Percentiles rank a stretch among this genome's conserved stretches.
Evolutionary conservation across 2,329 filamentous ascomycete genomes (phyloP).

Genomic region (Aspergillus spinulosporus): DNA sequence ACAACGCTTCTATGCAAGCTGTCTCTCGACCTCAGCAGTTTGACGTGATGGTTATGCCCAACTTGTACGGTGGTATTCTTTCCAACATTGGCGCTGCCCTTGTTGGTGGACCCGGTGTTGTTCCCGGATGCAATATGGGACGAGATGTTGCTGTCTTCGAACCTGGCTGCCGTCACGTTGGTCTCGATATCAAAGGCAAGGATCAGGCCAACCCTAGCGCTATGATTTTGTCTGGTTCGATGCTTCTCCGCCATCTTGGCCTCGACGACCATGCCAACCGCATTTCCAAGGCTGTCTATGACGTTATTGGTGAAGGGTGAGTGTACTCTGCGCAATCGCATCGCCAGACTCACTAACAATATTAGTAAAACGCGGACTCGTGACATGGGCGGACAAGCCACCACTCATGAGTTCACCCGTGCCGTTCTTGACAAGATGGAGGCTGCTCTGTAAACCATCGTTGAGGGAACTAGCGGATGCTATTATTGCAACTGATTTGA

Average conservation of each 20-base stretch:
- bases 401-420: slow-evolving; percentile 91
- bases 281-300: slow-evolving; percentile 79
- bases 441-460: slow-evolving; percentile 56
- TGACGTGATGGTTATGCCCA: slow-evolving; percentile 99
- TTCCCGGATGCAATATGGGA: slow-evolving; percentile 99
- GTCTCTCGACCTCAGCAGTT: slow-evolving; percentile 96
- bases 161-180: slow-evolving; percentile 98
- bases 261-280: slow-evolving; percentile 98
- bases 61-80: slow-evolving; percentile 96
- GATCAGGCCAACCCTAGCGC: slow-evolving; percentile 98
- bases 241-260: slow-evolving; percentile 95
- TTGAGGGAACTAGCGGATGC: background rate
- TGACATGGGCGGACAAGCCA: slow-evolving; percentile 90
- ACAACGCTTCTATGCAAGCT: slow-evolving; percentile 99
- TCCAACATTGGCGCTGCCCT: slow-evolving; percentile 98
- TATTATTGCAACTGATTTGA: slow-evolving; percentile 25
- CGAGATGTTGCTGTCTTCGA: slow-evolving; percentile 98
- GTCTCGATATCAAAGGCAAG: slow-evolving; percentile 99
- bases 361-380: slow-evolving; percentile 78
- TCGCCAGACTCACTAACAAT: slow-evolving; percentile 40
- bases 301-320: slow-evolving; percentile 86
- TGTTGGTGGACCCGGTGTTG: slow-evolving; percentile 93
- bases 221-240: slow-evolving; percentile 89
- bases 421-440: slow-evolving; percentile 97
- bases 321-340: slow-evolving; percentile 35